Conservation (phyloP, 208 protist genomes). For the Angomonas ambiguus region DNA sequence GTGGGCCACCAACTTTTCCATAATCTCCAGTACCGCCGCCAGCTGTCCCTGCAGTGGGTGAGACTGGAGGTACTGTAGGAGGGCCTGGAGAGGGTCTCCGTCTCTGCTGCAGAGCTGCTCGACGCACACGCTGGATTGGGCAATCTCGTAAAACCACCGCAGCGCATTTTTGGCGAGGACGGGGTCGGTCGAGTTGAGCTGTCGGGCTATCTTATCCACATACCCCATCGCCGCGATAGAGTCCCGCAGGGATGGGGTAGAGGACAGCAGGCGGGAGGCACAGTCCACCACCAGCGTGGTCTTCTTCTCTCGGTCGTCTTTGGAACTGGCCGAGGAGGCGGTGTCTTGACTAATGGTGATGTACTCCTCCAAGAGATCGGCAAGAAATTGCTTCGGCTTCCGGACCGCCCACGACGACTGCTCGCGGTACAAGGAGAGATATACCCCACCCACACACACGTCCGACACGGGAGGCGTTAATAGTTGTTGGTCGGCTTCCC, state of each 20-base stretch:
- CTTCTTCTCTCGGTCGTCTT: neutral
- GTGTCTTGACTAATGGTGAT: conserved; percentile 15
- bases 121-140: conserved; percentile 45
- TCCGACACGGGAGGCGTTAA: conserved; percentile 12
- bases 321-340: neutral
- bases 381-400: conserved; percentile 77
- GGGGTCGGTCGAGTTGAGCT: neutral
- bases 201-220: conserved; percentile 35
- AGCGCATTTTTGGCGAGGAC: conserved; percentile 28
- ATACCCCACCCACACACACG: conserved; percentile 76
- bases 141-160: conserved; percentile 55
- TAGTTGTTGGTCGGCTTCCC: conserved; percentile 16
- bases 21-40: conserved; percentile 43
- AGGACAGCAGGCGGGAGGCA: conserved; percentile 35
- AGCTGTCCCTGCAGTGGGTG: conserved; percentile 14
- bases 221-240: conserved; percentile 68
- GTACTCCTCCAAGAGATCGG: conserved; percentile 62
- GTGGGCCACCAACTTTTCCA: conserved; percentile 53
- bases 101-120: conserved; percentile 30
- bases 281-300: neutral
- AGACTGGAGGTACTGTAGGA: conserved; percentile 33
- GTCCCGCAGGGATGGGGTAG: conserved; percentile 44
- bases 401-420: conserved; percentile 79
- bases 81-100: conserved; percentile 33
- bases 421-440: conserved; percentile 69